phyloP scores from a whole-genome alignment of 148 eudicot species.

The Vaccinium corymbosum region DNA sequence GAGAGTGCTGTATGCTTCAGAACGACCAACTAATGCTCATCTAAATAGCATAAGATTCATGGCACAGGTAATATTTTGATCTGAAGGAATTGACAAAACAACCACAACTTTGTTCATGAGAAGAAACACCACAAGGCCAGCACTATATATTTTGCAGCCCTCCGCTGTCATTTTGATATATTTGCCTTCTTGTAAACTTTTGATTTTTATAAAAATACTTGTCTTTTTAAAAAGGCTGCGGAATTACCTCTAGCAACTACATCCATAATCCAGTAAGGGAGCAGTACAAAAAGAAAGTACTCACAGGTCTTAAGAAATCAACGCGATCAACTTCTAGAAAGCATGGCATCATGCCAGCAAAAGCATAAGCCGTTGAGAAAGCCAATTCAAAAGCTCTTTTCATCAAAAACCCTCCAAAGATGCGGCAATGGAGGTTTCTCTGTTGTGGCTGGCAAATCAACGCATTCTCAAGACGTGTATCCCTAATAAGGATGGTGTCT shows the following conservation, averaged over 20 bases:
- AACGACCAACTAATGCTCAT: background rate
- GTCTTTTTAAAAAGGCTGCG: background rate
- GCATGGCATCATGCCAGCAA: constrained; percentile 84
- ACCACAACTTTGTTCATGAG: background rate
- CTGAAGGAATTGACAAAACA: background rate
- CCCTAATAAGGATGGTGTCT: constrained; percentile 85
- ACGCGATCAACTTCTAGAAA: constrained; percentile 97
- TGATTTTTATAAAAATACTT: background rate
- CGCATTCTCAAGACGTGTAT: constrained; percentile 85
- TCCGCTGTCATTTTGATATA: background rate
- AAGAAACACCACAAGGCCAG: background rate
- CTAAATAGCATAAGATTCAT: background rate
- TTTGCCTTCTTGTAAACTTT: background rate
- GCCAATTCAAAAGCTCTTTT: constrained; percentile 94
- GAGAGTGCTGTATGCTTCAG: background rate
- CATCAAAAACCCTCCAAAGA: constrained; percentile 98
- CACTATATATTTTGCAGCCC: background rate
- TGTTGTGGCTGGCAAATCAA: constrained; percentile 97
- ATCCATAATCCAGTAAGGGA: background rate
- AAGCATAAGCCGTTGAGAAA: constrained; percentile 82
- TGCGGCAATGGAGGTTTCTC: constrained; percentile 91
- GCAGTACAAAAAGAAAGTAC: constrained; percentile 18
- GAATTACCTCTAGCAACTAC: background rate
- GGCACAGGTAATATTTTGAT: background rate
- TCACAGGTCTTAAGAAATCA: constrained; percentile 88